phyloP scores from a whole-genome alignment of 2,329 filamentous ascomycete genomes.

The Grosmannia huntii region DNA sequence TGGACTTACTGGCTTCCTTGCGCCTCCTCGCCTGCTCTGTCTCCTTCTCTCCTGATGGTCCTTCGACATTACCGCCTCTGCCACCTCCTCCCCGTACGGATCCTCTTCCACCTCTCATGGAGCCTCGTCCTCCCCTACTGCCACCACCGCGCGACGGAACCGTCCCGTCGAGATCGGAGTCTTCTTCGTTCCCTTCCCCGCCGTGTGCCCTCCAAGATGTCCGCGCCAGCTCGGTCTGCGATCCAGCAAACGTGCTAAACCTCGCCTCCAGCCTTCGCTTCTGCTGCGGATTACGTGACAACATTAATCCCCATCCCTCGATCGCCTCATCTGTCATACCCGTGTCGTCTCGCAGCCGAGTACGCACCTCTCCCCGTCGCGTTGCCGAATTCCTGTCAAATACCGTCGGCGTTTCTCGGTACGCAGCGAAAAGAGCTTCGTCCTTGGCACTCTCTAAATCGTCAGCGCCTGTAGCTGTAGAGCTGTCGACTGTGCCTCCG shows the following conservation, averaged over 20 bases:
- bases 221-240: constrained; percentile 50
- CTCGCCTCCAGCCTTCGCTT: constrained; percentile 58
- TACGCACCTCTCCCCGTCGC: constrained; percentile 49
- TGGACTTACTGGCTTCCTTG: constrained; percentile 75
- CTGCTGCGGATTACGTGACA: constrained; percentile 57
- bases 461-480: constrained; percentile 38
- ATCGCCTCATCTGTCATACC: constrained; percentile 88
- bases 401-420: constrained; percentile 46
- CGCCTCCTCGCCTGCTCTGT: constrained; percentile 57
- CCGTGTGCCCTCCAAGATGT: constrained; percentile 49
- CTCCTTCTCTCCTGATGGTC: constrained; percentile 53
- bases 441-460: constrained; percentile 50
- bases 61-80: constrained; percentile 46
- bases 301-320: constrained; percentile 88
- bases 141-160: constrained; percentile 7
- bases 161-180: constrained; percentile 14
- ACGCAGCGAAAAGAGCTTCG: constrained; percentile 55
- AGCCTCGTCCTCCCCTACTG: not conserved
- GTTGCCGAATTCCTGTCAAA: constrained; percentile 64
- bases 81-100: constrained; percentile 30
- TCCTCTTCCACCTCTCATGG: constrained; percentile 10
- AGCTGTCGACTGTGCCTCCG: constrained; percentile 69
- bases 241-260: constrained; percentile 51
- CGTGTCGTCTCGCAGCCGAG: constrained; percentile 57
- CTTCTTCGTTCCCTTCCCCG: constrained; percentile 44